Conservation (phyloP, 192 early-diverging fungal species). For the Allomyces macrogynus region DNA sequence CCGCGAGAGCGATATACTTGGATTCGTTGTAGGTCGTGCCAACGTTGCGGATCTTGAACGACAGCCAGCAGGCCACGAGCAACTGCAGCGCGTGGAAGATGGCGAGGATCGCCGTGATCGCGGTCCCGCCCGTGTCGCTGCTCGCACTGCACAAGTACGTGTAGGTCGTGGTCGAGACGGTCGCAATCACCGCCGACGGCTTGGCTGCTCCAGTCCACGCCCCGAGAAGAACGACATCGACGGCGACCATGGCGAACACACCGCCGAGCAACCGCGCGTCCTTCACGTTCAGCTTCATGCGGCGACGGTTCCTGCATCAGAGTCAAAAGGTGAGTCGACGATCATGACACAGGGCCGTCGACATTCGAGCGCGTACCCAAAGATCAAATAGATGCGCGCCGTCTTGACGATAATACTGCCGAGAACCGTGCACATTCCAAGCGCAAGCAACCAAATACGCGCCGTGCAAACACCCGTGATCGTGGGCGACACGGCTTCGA, state of each 20-base stretch:
- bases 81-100: not conserved
- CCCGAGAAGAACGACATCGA: not conserved
- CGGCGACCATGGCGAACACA: not conserved
- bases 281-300: not conserved
- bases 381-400: not conserved
- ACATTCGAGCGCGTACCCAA: not conserved
- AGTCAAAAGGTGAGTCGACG: no score
- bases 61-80: not conserved
- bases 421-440: not conserved
- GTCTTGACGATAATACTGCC: not conserved
- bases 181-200: not conserved
- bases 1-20: not conserved
- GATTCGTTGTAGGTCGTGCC: not conserved
- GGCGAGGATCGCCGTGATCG: not conserved
- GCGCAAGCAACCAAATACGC: not conserved
- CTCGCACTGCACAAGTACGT: not conserved
- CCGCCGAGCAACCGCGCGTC: not conserved
- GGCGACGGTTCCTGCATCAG: not conserved
- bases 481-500: no score
- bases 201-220: not conserved
- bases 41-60: not conserved
- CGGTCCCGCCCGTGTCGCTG: not conserved
- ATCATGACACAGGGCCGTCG: not conserved
- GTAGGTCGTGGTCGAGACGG: not conserved
- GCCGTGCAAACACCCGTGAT: not conserved